Evolutionary conservation across 2,329 filamentous ascomycete species (phyloP).

Genomic region (Hymenoscyphus occultus): DNA sequence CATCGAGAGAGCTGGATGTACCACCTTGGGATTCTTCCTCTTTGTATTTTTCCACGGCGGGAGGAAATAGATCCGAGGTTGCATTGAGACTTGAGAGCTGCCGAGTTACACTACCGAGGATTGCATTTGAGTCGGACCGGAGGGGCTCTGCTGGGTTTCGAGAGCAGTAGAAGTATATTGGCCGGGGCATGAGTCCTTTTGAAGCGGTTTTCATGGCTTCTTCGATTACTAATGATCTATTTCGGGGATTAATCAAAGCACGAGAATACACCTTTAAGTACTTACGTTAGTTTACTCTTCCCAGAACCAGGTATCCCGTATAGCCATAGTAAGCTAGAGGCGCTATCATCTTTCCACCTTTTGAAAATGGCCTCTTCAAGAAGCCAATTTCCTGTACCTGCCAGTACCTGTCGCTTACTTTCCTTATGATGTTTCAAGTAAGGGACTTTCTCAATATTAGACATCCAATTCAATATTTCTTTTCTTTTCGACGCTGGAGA

Average conservation of each 20-base stretch:
- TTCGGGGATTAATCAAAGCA: background rate
- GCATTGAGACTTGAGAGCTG: background rate
- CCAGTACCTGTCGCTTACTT: background rate
- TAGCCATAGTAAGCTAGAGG: background rate
- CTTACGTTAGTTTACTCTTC: constrained; percentile 2
- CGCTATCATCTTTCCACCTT: background rate
- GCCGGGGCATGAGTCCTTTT: background rate
- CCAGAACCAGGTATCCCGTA: constrained; percentile 3
- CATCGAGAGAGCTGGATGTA: background rate
- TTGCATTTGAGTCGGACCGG: background rate
- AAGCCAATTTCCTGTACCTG: background rate
- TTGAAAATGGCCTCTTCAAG: background rate
- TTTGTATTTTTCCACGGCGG: background rate
- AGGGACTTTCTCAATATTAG: background rate
- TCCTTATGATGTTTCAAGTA: background rate
- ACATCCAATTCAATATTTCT: background rate
- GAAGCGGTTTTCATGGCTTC: background rate
- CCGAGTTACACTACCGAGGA: background rate
- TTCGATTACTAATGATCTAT: background rate
- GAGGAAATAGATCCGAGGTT: background rate
- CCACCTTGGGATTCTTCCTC: background rate
- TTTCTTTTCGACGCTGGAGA: background rate
- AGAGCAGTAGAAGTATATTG: background rate
- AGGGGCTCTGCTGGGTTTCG: background rate
- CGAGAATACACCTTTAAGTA: background rate